Evolutionary conservation across 2,329 filamentous ascomycete genomes (phyloP).

Genomic region (Fusarium nodosum): DNA sequence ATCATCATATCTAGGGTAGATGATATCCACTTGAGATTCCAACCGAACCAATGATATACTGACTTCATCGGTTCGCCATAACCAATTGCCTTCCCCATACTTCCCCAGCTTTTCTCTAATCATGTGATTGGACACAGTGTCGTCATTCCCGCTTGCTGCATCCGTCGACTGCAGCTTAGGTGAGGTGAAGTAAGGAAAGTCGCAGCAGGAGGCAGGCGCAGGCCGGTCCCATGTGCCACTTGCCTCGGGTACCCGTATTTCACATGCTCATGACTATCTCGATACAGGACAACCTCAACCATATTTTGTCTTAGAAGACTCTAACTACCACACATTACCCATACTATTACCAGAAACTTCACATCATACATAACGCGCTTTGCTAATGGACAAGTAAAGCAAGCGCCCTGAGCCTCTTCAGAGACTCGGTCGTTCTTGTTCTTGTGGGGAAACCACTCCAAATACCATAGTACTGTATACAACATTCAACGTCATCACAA

Average conservation of each 20-base stretch:
- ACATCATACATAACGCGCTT: constrained; percentile 7
- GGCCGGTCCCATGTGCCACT: constrained; percentile 45
- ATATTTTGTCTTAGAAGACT: constrained; percentile 18
- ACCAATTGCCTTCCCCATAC: constrained; percentile 38
- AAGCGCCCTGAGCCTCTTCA: constrained; percentile 29
- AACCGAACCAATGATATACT: constrained; percentile 21
- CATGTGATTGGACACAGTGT: constrained; percentile 49
- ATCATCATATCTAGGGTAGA: constrained; percentile 15
- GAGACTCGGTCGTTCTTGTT: constrained; percentile 39
- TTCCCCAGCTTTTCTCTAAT: constrained; percentile 48
- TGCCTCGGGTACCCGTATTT: constrained; percentile 50
- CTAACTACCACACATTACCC: constrained; percentile 13
- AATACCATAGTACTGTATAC: constrained; percentile 10
- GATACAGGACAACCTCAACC: constrained; percentile 30
- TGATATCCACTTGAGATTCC: no score
- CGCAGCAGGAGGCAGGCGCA: constrained; percentile 29
- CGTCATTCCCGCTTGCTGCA: constrained; percentile 49
- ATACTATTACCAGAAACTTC: constrained; percentile 6
- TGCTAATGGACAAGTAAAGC: constrained; percentile 43
- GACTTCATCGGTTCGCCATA: neutral
- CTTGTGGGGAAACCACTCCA: constrained; percentile 44
- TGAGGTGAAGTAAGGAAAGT: constrained; percentile 33
- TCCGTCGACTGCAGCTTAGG: constrained; percentile 45
- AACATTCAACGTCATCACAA: constrained; percentile 33
- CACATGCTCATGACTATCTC: constrained; percentile 47